Percentiles rank a stretch among this genome's conserved stretches.
phyloP scores from a whole-genome alignment of 2,329 filamentous ascomycete genomes.

The Calcarisporium arbuscula region DNA sequence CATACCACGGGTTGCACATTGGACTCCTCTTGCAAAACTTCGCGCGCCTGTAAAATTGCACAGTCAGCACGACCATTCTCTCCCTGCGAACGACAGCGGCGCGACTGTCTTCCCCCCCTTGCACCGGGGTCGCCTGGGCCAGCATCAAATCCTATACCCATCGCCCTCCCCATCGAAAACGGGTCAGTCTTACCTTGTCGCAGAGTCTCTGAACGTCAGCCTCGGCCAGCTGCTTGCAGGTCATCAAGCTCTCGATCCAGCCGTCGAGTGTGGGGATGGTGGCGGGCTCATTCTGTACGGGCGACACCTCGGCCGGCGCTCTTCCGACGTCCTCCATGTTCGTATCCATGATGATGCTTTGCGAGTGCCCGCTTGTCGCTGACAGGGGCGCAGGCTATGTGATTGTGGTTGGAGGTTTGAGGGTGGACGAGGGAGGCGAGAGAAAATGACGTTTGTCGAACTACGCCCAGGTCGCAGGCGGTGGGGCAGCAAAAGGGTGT shows the following conservation, averaged over 20 bases:
- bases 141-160: neutral
- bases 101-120: neutral
- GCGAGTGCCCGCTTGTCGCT: too few species aligned
- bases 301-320: constrained; percentile 71
- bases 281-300: constrained; percentile 69
- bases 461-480: constrained; percentile 12
- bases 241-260: constrained; percentile 98
- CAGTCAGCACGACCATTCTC: constrained; percentile 24
- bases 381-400: too few species aligned
- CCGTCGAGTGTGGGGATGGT: constrained; percentile 90
- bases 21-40: constrained; percentile 94
- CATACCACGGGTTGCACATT: constrained; percentile 97
- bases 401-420: constrained; percentile 12
- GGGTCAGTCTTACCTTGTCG: constrained; percentile 67
- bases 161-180: neutral
- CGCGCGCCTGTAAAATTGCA: constrained; percentile 61
- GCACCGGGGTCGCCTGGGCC: neutral
- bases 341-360: constrained; percentile 77
- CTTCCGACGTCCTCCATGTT: constrained; percentile 98
- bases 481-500: constrained; percentile 13
- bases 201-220: constrained; percentile 92
- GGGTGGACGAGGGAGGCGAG: constrained; percentile 19
- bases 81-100: constrained; percentile 5
- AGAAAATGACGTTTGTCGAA: constrained; percentile 25
- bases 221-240: constrained; percentile 95